These are phyloP conservation scores for Yamadazyma takamatsuzukensis DNA, from an alignment of 805 yeast species.

Conservation along the genomic window DNA sequence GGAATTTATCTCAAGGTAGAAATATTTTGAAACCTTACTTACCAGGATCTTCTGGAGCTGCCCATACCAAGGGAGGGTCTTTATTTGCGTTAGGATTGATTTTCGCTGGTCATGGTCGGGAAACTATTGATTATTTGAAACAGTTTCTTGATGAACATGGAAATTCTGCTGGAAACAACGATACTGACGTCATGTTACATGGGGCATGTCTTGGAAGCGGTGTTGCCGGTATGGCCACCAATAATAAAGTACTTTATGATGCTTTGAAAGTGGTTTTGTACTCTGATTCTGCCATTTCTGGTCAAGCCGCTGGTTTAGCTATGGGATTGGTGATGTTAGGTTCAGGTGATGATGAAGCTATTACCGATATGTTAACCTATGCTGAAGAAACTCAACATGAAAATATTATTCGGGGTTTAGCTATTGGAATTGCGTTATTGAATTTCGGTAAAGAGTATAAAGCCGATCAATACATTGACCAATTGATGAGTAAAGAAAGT, in stretches of 20 bases:
- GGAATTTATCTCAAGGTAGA: slow-evolving; percentile 88
- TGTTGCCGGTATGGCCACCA: slow-evolving; percentile 94
- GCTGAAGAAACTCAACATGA: slow-evolving; percentile 97
- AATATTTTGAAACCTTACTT: slow-evolving; percentile 84
- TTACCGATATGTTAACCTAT: slow-evolving; percentile 78
- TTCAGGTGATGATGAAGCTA: slow-evolving; percentile 66
- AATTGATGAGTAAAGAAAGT: slow-evolving; percentile 69
- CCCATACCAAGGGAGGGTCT: slow-evolving; percentile 94
- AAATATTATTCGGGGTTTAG: slow-evolving; percentile 88
- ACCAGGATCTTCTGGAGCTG: slow-evolving; percentile 75
- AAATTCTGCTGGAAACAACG: slow-evolving; percentile 61
- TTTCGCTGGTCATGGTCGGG: slow-evolving; percentile 94
- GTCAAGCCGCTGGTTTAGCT: slow-evolving; percentile 93
- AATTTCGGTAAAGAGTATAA: slow-evolving; percentile 82
- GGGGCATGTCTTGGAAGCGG: slow-evolving; percentile 96
- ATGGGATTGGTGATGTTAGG: slow-evolving; percentile 97
- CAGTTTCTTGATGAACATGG: slow-evolving; percentile 65
- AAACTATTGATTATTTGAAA: slow-evolving; percentile 75
- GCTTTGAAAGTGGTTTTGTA: slow-evolving; percentile 79
- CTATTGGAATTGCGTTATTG: slow-evolving; percentile 83
- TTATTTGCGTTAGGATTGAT: slow-evolving; percentile 89
- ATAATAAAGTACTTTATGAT: slow-evolving; percentile 69
- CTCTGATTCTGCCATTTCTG: slow-evolving; percentile 88
- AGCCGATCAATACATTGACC: slow-evolving; percentile 66
- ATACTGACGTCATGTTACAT: slow-evolving; percentile 80